Evolutionary conservation across 176 grass and related monocot species (phyloP).

Genomic region (Rhynchospora pubera): DNA sequence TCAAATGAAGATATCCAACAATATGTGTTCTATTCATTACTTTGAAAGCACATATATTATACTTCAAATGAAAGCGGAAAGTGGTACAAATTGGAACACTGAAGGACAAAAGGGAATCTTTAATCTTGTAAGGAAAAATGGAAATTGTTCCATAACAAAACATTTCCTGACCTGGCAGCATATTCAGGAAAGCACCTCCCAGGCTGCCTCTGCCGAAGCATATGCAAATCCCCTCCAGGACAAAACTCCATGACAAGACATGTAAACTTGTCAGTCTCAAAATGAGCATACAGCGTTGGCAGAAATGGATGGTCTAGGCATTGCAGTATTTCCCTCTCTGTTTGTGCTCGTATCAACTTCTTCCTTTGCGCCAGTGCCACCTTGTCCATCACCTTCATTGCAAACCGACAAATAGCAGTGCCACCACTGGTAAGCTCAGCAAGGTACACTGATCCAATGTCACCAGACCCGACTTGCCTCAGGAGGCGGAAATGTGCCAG

Average conservation of each 20-base stretch:
- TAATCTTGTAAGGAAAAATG: background rate
- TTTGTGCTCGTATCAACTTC: conserved; percentile 59
- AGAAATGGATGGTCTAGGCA: conserved; percentile 74
- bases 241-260: conserved; percentile 94
- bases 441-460: conserved; percentile 66
- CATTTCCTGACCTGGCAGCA: conserved; percentile 51
- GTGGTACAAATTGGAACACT: background rate
- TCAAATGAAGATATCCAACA: background rate
- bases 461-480: conserved; percentile 66
- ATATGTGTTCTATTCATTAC: background rate
- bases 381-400: conserved; percentile 82
- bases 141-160: background rate
- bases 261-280: conserved; percentile 78
- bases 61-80: background rate
- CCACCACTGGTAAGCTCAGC: conserved; percentile 48
- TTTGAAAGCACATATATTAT: background rate
- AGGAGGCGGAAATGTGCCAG: conserved; percentile 61
- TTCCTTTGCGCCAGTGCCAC: conserved; percentile 49
- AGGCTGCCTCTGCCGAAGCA: conserved; percentile 62
- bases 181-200: conserved; percentile 61
- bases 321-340: conserved; percentile 70
- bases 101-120: background rate
- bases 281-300: conserved; percentile 75
- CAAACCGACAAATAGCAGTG: conserved; percentile 44
- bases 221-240: conserved; percentile 75